These are phyloP conservation scores for Exophiala aquamarina DNA, from an alignment of 2,329 filamentous ascomycete species.

Conservation along the genomic window DNA sequence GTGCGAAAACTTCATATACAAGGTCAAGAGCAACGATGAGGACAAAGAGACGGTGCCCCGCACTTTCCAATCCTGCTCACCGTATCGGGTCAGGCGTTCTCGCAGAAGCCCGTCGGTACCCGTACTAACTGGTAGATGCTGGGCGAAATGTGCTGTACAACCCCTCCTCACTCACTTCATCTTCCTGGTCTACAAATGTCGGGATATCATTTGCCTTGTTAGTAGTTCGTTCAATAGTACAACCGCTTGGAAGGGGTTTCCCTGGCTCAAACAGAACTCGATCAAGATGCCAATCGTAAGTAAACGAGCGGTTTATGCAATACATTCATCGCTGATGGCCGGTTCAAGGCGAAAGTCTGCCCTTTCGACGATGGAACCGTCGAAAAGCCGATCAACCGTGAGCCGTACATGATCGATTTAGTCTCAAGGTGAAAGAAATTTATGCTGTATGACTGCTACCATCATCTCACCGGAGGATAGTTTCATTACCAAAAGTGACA, in stretches of 20 bases:
- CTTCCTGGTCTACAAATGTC: background rate
- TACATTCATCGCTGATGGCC: constrained; percentile 3
- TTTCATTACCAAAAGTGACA: constrained; percentile 51
- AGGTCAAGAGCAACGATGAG: background rate
- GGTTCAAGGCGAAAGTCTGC: constrained; percentile 16
- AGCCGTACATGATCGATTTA: constrained; percentile 33
- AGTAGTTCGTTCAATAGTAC: no score
- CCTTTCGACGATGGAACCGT: constrained; percentile 25
- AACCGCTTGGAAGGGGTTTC: no score
- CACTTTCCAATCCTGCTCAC: constrained; percentile 1
- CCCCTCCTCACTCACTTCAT: background rate
- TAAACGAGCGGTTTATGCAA: background rate
- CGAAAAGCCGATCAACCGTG: constrained; percentile 35
- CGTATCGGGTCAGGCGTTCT: background rate
- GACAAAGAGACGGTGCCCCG: constrained; percentile 5
- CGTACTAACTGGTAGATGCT: no score
- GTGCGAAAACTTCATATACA: background rate
- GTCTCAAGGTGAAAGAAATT: constrained; percentile 29
- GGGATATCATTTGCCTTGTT: background rate
- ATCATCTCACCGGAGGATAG: constrained; percentile 29
- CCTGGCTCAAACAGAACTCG: background rate
- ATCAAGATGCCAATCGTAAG: constrained; percentile 11
- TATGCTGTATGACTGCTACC: background rate
- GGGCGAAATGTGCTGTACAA: no score
- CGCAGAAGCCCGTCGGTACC: no score